Evolutionary conservation across 164 flowering plant species (phyloP), one percentile per base, ranked within the genome.

Genomic region (Amborella trichopoda): DNA sequence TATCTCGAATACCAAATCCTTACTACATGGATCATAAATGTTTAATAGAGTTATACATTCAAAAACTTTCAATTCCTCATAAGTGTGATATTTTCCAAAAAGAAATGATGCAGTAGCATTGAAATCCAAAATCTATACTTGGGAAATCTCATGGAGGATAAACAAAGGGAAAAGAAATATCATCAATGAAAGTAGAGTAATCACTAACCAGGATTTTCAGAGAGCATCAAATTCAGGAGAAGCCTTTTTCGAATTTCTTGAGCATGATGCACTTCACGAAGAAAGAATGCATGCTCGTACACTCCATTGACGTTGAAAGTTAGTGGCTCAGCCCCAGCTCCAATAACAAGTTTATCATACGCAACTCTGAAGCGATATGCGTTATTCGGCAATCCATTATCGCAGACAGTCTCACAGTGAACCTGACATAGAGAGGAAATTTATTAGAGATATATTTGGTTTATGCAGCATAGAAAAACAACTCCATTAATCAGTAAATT

Each of bases 271-370:
- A 93, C 99, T 67, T 93, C 99, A 18, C 95, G 87, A 21, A 93
- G 95, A 55, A 93, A 93, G 33, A 68, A 76, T 5, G 95, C 96
- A 62, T 93, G 71, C 39, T 93, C 87, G 55, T 61, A 62, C 46
- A 89, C 99, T 19, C 96, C 99, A 4, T 63, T 68, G 44, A 88
- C 85, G 39, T 95, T 94, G 68, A 88, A 88, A 20, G 96, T 93
- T 1, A 71, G 68, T 19, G 96, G 77, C 48, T 78, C 65, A 24
- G 99, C 82, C 54, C 99, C 99, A 17, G 74, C 75, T 9, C 95
- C 99, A 53, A 93, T 72, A 13, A 93, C 71, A 44, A 93, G 56
- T 71, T 93, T 88, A 62, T 93, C 99, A 60, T 93, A 93, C 22
- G 96, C 48, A 17, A 93, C 40, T 39, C 73, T 64, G 56, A 93